These are phyloP conservation scores for Zarea fungicola DNA, from an alignment of 2,329 filamentous ascomycete genomes.

Conservation along the genomic window DNA sequence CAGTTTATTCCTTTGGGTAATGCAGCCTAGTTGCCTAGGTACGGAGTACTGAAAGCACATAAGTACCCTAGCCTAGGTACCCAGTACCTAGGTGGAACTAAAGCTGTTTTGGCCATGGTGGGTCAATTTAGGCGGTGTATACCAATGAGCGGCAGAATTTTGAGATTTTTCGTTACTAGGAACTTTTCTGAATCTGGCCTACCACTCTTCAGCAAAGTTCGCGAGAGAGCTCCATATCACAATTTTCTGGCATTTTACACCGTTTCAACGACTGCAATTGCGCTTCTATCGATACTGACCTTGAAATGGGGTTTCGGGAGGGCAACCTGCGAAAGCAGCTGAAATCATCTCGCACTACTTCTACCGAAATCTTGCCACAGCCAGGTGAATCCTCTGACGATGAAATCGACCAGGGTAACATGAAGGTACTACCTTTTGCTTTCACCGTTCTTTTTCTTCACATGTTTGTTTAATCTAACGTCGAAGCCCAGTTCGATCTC, in stretches of 20 bases:
- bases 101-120: not conserved
- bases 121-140: slow-evolving; percentile 13
- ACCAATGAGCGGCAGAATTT: slow-evolving; percentile 14
- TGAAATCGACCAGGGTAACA: slow-evolving; percentile 10
- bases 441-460: not conserved
- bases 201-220: not conserved
- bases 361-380: not conserved
- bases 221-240: not conserved
- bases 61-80: no score
- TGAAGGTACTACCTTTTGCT: not conserved
- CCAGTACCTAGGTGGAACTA: no score
- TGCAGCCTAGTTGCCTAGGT: no score
- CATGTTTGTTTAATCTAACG: not conserved
- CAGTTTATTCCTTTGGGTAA: no score
- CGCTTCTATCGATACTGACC: no score
- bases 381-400: slow-evolving; percentile 13
- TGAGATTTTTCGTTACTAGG: slow-evolving; percentile 5
- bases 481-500: slow-evolving; percentile 50
- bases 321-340: not conserved
- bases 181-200: not conserved
- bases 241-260: no score
- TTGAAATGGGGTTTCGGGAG: not conserved
- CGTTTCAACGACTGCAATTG: not conserved
- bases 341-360: not conserved
- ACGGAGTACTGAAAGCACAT: no score